Conservation (phyloP, 1,284 basidiomycete species). For the Trichosporon sp. region DNA sequence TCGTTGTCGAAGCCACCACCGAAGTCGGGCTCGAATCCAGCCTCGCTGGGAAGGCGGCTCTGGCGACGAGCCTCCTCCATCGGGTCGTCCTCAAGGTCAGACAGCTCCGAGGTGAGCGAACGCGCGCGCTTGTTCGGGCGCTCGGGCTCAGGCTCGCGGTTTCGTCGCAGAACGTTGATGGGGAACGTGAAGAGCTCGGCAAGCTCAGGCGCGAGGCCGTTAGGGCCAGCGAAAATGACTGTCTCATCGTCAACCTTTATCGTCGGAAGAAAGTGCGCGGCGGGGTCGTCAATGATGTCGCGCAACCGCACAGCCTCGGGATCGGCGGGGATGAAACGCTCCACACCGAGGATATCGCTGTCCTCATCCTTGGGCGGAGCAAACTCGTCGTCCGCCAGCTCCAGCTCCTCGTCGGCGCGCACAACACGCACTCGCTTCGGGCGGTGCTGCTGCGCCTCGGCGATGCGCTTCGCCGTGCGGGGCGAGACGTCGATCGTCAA, state of each 20-base stretch:
- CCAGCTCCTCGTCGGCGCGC: conserved; percentile 69
- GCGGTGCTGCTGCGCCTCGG: conserved; percentile 46
- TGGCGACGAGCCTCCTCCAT: conserved; percentile 66
- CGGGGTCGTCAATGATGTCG: conserved; percentile 80
- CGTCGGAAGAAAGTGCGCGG: conserved; percentile 80
- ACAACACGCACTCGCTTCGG: conserved; percentile 64
- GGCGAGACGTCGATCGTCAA: conserved; percentile 59
- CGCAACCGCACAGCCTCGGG: conserved; percentile 76
- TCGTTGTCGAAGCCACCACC: conserved; percentile 30
- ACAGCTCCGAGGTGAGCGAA: background rate
- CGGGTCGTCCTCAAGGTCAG: conserved; percentile 30
- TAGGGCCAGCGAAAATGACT: conserved; percentile 76
- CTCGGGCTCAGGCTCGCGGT: conserved; percentile 44
- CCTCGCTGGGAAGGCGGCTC: conserved; percentile 31
- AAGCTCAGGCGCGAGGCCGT: conserved; percentile 71
- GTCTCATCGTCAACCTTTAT: conserved; percentile 67
- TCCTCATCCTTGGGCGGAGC: conserved; percentile 65
- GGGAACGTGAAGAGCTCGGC: conserved; percentile 81
- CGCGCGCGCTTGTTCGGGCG: conserved; percentile 20
- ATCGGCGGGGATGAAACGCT: conserved; percentile 80
- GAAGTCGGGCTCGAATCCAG: conserved; percentile 32
- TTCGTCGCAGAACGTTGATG: conserved; percentile 59
- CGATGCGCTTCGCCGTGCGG: conserved; percentile 59
- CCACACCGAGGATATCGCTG: conserved; percentile 72
- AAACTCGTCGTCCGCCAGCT: conserved; percentile 73